A percentile compares a stretch with the other conserved stretches of the same genome.
Evolutionary conservation across 2,329 filamentous ascomycete species (phyloP).

Genomic region (Cladosporium velox): DNA sequence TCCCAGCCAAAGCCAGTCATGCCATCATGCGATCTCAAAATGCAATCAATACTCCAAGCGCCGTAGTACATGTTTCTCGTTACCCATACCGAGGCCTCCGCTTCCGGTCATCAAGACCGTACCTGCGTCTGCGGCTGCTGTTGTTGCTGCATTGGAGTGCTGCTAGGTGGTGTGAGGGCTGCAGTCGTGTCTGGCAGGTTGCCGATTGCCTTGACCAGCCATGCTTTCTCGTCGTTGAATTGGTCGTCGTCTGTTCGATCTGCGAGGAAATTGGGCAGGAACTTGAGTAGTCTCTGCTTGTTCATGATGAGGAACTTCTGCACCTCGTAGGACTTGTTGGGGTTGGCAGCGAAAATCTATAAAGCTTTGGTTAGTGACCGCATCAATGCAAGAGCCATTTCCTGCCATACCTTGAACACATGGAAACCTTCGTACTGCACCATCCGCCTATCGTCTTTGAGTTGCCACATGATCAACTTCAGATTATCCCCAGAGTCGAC

Average conservation of each 20-base stretch:
- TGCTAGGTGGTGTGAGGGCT: slow-evolving; percentile 26
- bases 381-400: neutral
- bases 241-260: slow-evolving; percentile 97
- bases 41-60: neutral
- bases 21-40: slow-evolving; percentile 1
- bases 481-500: slow-evolving; percentile 93
- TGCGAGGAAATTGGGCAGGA: slow-evolving; percentile 88
- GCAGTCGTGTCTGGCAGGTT: slow-evolving; percentile 38
- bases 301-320: slow-evolving; percentile 97
- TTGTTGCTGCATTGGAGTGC: slow-evolving; percentile 17
- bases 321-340: slow-evolving; percentile 94
- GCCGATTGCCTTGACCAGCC: slow-evolving; percentile 87
- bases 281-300: slow-evolving; percentile 82
- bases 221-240: slow-evolving; percentile 97
- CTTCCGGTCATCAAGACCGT: neutral
- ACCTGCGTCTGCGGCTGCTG: slow-evolving; percentile 22
- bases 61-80: slow-evolving; percentile 15
- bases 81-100: neutral
- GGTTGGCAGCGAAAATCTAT: slow-evolving; percentile 93
- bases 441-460: slow-evolving; percentile 96
- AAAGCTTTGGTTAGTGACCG: slow-evolving; percentile 22
- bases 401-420: slow-evolving; percentile 77
- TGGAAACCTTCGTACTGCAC: slow-evolving; percentile 99
- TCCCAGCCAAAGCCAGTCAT: slow-evolving; percentile 9
- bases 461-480: slow-evolving; percentile 96